phyloP scores from a whole-genome alignment of 2,329 filamentous ascomycete species.

The Pyricularia pennisetigena region DNA sequence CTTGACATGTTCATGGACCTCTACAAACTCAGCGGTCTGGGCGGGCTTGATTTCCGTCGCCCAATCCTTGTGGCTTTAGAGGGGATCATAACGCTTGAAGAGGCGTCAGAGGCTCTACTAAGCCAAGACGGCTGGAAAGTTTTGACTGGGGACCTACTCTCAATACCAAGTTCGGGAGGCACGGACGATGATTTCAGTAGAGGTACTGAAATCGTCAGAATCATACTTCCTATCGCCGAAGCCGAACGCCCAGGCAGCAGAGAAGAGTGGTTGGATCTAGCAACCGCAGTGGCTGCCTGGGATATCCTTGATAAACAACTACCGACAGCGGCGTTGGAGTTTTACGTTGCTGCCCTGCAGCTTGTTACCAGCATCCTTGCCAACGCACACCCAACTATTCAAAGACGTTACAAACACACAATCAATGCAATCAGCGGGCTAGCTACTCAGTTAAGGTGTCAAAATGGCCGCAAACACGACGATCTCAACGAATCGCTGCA shows the following conservation, averaged over 20 bases:
- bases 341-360: conserved; percentile 43
- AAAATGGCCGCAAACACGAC: conserved; percentile 15
- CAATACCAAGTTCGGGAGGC: conserved; percentile 20
- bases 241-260: conserved; percentile 29
- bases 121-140: conserved; percentile 43
- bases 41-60: conserved; percentile 41
- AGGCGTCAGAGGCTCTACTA: conserved; percentile 37
- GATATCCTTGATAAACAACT: conserved; percentile 10
- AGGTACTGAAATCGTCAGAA: conserved; percentile 44
- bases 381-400: conserved; percentile 33
- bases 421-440: conserved; percentile 38
- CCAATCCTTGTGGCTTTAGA: conserved; percentile 50
- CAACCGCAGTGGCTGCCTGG: conserved; percentile 41
- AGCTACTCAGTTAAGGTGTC: conserved; percentile 27
- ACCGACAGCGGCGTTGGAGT: conserved; percentile 30
- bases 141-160: conserved; percentile 38
- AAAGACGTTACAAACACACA: conserved; percentile 41
- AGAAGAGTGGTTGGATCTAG: conserved; percentile 47
- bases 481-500: conserved; percentile 31
- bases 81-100: conserved; percentile 38
- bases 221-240: conserved; percentile 43
- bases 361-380: conserved; percentile 42
- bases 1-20: conserved; percentile 55
- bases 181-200: conserved; percentile 27
- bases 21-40: conserved; percentile 28